phyloP scores from a whole-genome alignment of 805 yeast species.

The Sugiyamaella marilandica region DNA sequence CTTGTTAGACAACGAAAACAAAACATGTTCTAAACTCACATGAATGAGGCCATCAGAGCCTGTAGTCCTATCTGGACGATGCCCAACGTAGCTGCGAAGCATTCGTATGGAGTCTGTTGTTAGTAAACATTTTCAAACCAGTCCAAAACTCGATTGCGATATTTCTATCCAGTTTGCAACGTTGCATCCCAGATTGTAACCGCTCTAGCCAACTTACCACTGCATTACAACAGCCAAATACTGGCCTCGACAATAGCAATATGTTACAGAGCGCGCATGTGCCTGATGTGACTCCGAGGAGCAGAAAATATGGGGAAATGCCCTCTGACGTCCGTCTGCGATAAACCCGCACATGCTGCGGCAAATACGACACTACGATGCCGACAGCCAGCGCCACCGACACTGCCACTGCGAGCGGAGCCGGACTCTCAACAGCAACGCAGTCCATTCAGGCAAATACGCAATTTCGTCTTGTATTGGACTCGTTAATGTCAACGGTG shows the following conservation, averaged over 20 bases:
- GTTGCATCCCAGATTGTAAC: too few relatives aligned
- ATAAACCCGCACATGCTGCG: constrained; percentile 64
- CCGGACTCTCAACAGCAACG: constrained; percentile 37
- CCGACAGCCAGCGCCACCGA: constrained; percentile 58
- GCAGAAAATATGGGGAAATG: constrained; percentile 62
- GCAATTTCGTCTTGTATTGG: neutral
- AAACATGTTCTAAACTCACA: constrained; percentile 25
- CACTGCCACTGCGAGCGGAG: constrained; percentile 43
- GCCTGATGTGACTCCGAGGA: constrained; percentile 69
- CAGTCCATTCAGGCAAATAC: neutral
- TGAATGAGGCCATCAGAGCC: constrained; percentile 52
- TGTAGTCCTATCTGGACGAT: constrained; percentile 64
- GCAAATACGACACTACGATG: constrained; percentile 64
- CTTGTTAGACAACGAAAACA: constrained; percentile 9
- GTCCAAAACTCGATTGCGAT: constrained; percentile 15
- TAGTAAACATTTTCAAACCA: constrained; percentile 15
- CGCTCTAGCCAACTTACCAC: constrained; percentile 9
- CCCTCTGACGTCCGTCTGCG: constrained; percentile 67
- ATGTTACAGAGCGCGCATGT: constrained; percentile 64
- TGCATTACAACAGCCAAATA: constrained; percentile 54
- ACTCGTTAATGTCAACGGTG: too few relatives aligned
- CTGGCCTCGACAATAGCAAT: constrained; percentile 53
- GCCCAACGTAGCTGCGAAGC: constrained; percentile 61
- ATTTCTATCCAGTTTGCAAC: constrained; percentile 9
- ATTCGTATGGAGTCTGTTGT: constrained; percentile 39